These are phyloP conservation scores for Lanmaoa rubissima DNA, from an alignment of 768 basidiomycete genomes.

Conservation along the genomic window DNA sequence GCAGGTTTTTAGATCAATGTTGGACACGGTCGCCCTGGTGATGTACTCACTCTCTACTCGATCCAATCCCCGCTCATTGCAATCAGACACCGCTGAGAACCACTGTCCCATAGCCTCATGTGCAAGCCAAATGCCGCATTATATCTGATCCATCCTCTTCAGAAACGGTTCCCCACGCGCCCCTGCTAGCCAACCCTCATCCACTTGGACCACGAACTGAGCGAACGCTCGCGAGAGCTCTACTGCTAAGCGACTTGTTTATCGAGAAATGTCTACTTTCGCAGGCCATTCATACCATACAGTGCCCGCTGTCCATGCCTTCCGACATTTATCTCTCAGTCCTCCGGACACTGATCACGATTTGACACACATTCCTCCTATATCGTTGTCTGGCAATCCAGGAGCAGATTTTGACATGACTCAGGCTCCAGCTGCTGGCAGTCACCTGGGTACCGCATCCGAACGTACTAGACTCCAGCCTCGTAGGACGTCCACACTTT, in stretches of 20 bases:
- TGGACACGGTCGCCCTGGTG: slow-evolving; percentile 29
- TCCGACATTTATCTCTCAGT: slow-evolving; percentile 31
- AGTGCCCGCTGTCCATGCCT: slow-evolving; percentile 31
- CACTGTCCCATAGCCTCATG: slow-evolving; percentile 21
- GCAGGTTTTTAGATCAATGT: background rate
- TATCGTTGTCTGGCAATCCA: background rate
- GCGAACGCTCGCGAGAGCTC: background rate
- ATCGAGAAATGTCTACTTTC: slow-evolving; percentile 40
- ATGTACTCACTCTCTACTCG: slow-evolving; percentile 16
- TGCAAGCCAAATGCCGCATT: background rate
- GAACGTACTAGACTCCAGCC: slow-evolving; percentile 29
- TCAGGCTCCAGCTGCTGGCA: background rate
- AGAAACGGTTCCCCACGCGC: background rate
- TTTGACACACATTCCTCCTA: background rate
- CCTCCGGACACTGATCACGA: slow-evolving; percentile 41
- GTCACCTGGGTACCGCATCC: background rate
- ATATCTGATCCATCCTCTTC: slow-evolving; percentile 7
- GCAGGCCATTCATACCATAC: slow-evolving; percentile 30
- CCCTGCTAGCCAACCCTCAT: background rate
- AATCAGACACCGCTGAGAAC: slow-evolving; percentile 20
- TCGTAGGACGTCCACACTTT: slow-evolving; percentile 48
- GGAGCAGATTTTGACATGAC: slow-evolving; percentile 16
- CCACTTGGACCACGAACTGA: background rate
- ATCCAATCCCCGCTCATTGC: background rate
- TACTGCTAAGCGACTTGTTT: too few species aligned